Evolutionary conservation across 495 filamentous ascomycete species (phyloP), one percentile per base, ranked within the genome.

Genomic region (Aspergillus conjunctus): DNA sequence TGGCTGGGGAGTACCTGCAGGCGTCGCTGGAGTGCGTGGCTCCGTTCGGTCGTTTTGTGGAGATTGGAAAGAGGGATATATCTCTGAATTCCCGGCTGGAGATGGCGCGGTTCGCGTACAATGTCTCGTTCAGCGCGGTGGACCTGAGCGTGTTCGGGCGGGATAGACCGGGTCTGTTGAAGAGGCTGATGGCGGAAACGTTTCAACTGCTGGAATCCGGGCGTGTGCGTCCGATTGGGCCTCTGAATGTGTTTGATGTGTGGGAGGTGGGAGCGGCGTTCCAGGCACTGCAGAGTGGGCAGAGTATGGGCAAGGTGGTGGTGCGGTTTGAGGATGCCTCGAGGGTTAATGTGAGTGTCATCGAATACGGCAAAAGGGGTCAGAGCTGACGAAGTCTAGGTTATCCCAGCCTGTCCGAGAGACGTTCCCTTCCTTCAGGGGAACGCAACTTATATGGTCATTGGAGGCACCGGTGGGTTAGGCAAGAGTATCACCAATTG

Each of bases 261-360:
- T 60, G 68, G 0, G 66, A 83, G 17, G 64, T 78, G 8, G 72
- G 78, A 46, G 59, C 70, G 9, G 85, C 85, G 0, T 83, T 88
- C 66, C 80, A 83, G 60, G 64, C 70, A 3, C 67, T 88, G 54
- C 84, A 86, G 59, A 66, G 70, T 33, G 82, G 82, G 37, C 82
- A 79, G 43, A 63, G 76, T 9, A 66, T 79, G 31, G 86, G 87
- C 2, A 88, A 88, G 64, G 59, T 85, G 9, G 77, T 87, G 12
- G 65, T 88, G 17, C 67, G 76, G 21, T 72, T 76, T 0, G 58
- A 62, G 22, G 59, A 61, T 14, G 54, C 73, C 21, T 48, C 43
- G 7, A 10, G 52, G 26, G 56, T 64, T 10, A 34, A 22, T 4
- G 56, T 64, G 34, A 22, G 34, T 37, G 31, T 41, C 22, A 33